Evolutionary conservation across 306 rosid genomes (phyloP), one percentile per base, ranked within the genome.

Genomic region (Begonia peltatifolia): DNA sequence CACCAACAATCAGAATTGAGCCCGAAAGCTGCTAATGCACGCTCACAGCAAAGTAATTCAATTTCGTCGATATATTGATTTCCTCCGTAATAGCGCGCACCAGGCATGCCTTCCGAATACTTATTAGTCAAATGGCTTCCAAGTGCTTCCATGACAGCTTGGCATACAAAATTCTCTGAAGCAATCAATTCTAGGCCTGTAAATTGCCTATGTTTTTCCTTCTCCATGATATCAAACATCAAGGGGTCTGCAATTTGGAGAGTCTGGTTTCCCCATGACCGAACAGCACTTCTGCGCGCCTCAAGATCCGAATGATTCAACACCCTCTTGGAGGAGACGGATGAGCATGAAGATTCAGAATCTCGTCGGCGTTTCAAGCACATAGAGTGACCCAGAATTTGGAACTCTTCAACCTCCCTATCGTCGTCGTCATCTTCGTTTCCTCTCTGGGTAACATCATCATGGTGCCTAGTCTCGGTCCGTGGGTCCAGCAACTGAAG

Each of bases 61-160:
- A 89, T 85, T 60, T 89, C 90, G 30, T 89, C 97, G 3, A 89
- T 89, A 59, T 78, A 55, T 57, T 82, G 90, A 47, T 89, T 89
- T 10, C 97, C 95, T 1, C 83, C 64, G 54, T 90, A 90, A 62
- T 85, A 89, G 2, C 95, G 64, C 0, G 85, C 94, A 2, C 94
- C 90, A 0, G 95, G 95, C 90, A 82, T 76, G 23, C 97, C 97
- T 58, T 89, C 97, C 0, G 97, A 89, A 74, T 85, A 89, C 30
- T 89, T 89, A 57, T 85, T 89, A 38, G 90, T 82, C 75, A 89
- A 71, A 55, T 85, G 94, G 73, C 95, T 85, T 51, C 97, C 97
- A 3, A 85, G 79, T 1, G 95, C 94, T 71, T 89, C 95, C 82
- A 85, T 78, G 1, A 89, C 97, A 1, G 95, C 95, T 14, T 66